These are phyloP conservation scores for Sporothrix curviconia DNA, from an alignment of 2,329 filamentous ascomycete species.

Conservation along the genomic window DNA sequence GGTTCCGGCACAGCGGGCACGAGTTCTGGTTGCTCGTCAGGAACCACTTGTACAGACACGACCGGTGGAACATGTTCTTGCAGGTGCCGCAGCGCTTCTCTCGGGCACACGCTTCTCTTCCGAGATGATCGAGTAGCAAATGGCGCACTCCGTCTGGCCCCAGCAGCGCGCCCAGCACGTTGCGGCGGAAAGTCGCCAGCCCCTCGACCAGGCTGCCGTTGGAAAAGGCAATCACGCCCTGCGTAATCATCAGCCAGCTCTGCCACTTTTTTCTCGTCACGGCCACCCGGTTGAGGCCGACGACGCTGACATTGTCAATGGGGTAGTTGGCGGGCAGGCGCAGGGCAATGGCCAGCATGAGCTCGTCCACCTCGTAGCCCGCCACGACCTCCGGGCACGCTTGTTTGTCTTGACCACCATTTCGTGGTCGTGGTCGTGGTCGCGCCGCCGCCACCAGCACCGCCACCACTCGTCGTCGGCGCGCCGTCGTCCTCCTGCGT, in stretches of 20 bases:
- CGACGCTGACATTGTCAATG: slow-evolving; percentile 68
- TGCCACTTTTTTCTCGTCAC: slow-evolving; percentile 94
- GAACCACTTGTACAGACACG: slow-evolving; percentile 96
- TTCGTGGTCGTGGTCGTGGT: slow-evolving; percentile 44
- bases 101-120: slow-evolving; percentile 84
- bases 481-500: slow-evolving; percentile 33
- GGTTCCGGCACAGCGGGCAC: slow-evolving; percentile 87
- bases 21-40: slow-evolving; percentile 85
- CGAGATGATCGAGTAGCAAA: slow-evolving; percentile 92
- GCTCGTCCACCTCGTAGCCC: slow-evolving; percentile 82
- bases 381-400: slow-evolving; percentile 71
- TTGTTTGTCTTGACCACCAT: slow-evolving; percentile 64
- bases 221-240: slow-evolving; percentile 89
- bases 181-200: slow-evolving; percentile 74
- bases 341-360: slow-evolving; percentile 75
- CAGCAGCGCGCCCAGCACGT: slow-evolving; percentile 83
- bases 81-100: slow-evolving; percentile 86
- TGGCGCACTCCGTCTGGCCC: slow-evolving; percentile 90
- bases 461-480: neutral
- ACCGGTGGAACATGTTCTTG: slow-evolving; percentile 86
- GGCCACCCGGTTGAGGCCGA: slow-evolving; percentile 73
- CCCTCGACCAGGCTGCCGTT: slow-evolving; percentile 86
- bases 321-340: slow-evolving; percentile 76
- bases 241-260: slow-evolving; percentile 78
- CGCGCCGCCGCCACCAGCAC: slow-evolving; percentile 24